phyloP scores from a whole-genome alignment of 306 rosid genomes.

The Betula pendula region DNA sequence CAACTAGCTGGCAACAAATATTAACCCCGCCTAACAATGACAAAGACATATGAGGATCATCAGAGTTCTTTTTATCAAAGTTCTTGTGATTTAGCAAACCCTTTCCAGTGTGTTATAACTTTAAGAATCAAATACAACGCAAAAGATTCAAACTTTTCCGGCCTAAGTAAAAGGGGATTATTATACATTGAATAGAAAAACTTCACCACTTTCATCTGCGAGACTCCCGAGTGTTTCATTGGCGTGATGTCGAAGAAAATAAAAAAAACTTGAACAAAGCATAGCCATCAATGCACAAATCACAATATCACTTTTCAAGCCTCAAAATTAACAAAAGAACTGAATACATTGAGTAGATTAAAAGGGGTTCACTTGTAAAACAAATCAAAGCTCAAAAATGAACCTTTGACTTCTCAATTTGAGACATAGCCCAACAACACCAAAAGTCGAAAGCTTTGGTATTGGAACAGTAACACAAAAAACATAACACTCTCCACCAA shows the following conservation, averaged over 20 bases:
- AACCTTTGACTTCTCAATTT: neutral
- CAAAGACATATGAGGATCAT: conserved; percentile 18
- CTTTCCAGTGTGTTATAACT: conserved; percentile 33
- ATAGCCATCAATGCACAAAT: neutral
- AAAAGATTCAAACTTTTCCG: conserved; percentile 21
- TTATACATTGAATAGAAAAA: neutral
- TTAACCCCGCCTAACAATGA: conserved; percentile 7
- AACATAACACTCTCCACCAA: neutral
- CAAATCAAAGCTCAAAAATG: neutral
- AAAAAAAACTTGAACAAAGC: neutral
- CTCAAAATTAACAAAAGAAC: neutral
- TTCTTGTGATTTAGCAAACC: conserved; percentile 31
- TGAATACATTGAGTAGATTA: neutral
- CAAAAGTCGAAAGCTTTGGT: neutral
- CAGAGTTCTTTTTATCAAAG: conserved; percentile 18
- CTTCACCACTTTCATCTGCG: neutral
- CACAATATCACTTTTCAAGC: conserved; percentile 31
- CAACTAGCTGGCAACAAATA: conserved; percentile 29
- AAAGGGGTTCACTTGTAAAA: conserved; percentile 8
- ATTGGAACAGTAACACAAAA: neutral
- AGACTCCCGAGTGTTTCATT: neutral
- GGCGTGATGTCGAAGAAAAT: neutral
- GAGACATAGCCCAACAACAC: neutral
- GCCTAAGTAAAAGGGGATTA: conserved; percentile 13
- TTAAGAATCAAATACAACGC: conserved; percentile 34